phyloP scores from a whole-genome alignment of 768 basidiomycete species.

The Inosperma sp. region DNA sequence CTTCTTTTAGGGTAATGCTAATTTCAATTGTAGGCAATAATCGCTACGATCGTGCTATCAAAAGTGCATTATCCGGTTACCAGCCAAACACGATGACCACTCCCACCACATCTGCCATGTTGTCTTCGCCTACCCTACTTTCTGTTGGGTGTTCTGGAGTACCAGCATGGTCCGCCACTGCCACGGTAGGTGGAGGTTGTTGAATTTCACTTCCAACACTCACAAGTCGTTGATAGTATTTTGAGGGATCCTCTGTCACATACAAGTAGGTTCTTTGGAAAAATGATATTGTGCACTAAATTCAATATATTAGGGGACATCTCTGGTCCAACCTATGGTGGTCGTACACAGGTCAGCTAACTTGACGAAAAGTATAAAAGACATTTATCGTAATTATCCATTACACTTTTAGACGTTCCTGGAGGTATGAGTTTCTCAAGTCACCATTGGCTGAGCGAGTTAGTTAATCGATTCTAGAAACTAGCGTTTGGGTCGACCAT shows the following conservation, averaged over 20 bases:
- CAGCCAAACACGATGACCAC: constrained; percentile 20
- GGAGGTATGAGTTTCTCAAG: constrained; percentile 32
- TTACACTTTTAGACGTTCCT: constrained; percentile 23
- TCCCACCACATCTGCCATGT: constrained; percentile 12
- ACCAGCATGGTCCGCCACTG: constrained; percentile 35
- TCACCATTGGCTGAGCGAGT: too few species aligned
- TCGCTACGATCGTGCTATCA: constrained; percentile 39
- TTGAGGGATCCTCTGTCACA: constrained; percentile 34
- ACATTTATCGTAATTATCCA: not conserved
- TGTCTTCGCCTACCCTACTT: constrained; percentile 16
- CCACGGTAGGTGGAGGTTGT: constrained; percentile 32
- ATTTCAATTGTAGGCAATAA: constrained; percentile 29
- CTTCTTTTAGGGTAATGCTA: not conserved
- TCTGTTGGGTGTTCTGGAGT: constrained; percentile 39
- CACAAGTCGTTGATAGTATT: constrained; percentile 32
- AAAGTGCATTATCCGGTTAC: constrained; percentile 35
- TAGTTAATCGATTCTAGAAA: too few species aligned
- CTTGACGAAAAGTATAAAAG: not conserved
- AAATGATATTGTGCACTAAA: not conserved
- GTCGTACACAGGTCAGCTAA: constrained; percentile 37
- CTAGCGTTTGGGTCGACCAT: constrained; percentile 33
- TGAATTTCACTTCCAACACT: not conserved
- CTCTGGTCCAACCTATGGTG: constrained; percentile 51
- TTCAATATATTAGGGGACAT: constrained; percentile 33
- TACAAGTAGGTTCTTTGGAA: not conserved